Base-by-base conservation (phyloP, 2,329 filamentous ascomycete species). In the Metarhizium anisopliae region DNA sequence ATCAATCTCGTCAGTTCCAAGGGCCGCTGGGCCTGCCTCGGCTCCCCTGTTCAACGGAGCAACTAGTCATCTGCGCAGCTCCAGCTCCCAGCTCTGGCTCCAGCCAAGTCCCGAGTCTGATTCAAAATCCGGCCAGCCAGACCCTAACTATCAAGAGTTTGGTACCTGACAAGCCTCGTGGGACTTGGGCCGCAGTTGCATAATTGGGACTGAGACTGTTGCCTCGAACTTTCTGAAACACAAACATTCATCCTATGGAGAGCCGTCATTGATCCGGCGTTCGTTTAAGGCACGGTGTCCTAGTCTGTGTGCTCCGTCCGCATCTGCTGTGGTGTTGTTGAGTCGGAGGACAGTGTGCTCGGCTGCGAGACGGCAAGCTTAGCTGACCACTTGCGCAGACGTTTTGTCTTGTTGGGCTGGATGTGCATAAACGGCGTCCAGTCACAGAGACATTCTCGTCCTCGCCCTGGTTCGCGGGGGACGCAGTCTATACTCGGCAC, bases 151-250 rank as follows among this genome's bases (percentile, higher is more conserved):
- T 35, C 32, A 35, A 51, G 53, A 45, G 20, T 25, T 51, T 51
- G 42, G 50, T 52, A 52, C 50, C 54, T 55, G 50, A 53, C 42
- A 53, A 47, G 43, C 29, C 54, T 20, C 43, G 43, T 56, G 50
- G 36, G 36, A 56, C 50, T 56, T 56, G 54, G 54, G 54, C 54
- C 35, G 54, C 54, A 42, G 47, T 50, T 50, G 50, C 53, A 50
- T 29, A 42, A n/a, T 35, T 42, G 35, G 20, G 53, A 45, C 45
- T 47, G 36, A 49, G 52, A 50, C 47, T 20, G 36, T 42, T 40
- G 52, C 52, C 18, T 54, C 35, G 45, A 30, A 30, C 30, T 40
- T 16, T 32, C 29, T 53, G 51, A 53, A 53, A 53, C 51, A 53
- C 51, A 35, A 25, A 25, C 11, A 53, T 7, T 25, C 20, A 7